Conservation (phyloP, 768 basidiomycete species). For the Psilocybe cubensis region DNA sequence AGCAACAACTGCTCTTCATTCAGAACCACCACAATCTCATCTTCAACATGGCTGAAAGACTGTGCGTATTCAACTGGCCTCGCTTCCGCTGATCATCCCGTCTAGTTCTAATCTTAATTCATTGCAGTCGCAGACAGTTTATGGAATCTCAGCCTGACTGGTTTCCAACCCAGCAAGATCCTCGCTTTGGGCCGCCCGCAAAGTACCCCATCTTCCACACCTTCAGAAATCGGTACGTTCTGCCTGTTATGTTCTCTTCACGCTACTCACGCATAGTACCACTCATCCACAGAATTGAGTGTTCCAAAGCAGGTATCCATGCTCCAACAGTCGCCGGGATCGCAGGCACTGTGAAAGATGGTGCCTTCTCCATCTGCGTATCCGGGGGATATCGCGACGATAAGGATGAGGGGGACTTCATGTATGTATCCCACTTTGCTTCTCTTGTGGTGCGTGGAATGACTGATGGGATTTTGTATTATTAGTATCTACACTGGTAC, state of each 20-base stretch:
- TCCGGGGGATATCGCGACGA: slow-evolving; percentile 11
- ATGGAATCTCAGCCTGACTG: slow-evolving; percentile 19
- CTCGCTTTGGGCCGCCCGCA: slow-evolving; percentile 22
- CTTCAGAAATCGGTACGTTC: slow-evolving; percentile 1
- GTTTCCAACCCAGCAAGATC: slow-evolving; percentile 24
- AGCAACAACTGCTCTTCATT: not conserved
- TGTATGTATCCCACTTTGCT: not conserved
- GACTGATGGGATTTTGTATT: not conserved
- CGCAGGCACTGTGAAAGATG: not conserved
- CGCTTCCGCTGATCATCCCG: not conserved
- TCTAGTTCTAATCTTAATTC: not conserved
- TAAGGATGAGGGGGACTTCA: slow-evolving; percentile 1
- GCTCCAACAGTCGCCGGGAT: not conserved
- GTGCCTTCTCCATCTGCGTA: slow-evolving; percentile 9
- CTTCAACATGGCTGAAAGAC: slow-evolving; percentile 21
- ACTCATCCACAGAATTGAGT: not conserved
- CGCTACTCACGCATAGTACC: not conserved
- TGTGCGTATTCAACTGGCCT: slow-evolving; percentile 18
- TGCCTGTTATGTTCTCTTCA: too few relatives aligned
- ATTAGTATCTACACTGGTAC: slow-evolving; percentile 12
- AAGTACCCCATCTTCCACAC: not conserved
- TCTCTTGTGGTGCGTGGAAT: not conserved
- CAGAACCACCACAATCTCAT: not conserved
- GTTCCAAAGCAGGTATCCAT: not conserved
- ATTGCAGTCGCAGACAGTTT: slow-evolving; percentile 23